A percentile compares a stretch with the other conserved stretches of the same genome.
phyloP scores from a whole-genome alignment of 1,139 yeast genomes.

The Lodderomyces pseudojiufengensis region DNA sequence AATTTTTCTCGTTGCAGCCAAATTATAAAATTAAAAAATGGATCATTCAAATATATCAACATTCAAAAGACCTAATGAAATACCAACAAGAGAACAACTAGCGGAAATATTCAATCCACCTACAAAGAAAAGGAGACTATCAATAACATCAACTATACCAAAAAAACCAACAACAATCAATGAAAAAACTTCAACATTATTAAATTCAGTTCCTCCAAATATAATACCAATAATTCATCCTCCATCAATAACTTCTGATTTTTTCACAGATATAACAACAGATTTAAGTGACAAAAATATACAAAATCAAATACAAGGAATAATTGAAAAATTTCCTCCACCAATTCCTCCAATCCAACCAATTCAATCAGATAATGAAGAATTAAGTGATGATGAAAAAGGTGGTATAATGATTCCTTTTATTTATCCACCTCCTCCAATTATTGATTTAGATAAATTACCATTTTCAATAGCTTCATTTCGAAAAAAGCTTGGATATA shows the following conservation, averaged over 20 bases:
- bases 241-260: conserved; percentile 30
- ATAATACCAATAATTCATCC: conserved; percentile 35
- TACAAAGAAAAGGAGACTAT: conserved; percentile 11
- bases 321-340: conserved; percentile 37
- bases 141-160: not conserved
- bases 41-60: conserved; percentile 11
- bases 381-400: conserved; percentile 6
- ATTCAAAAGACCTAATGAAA: conserved; percentile 11
- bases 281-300: conserved; percentile 17
- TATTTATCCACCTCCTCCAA: conserved; percentile 44
- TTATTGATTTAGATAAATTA: conserved; percentile 23
- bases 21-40: conserved; percentile 6
- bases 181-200: conserved; percentile 7
- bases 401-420: conserved; percentile 46
- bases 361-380: conserved; percentile 25
- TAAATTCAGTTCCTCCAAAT: conserved; percentile 36
- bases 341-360: conserved; percentile 44
- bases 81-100: conserved; percentile 14
- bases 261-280: conserved; percentile 33
- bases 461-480: conserved; percentile 21
- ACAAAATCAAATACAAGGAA: conserved; percentile 23
- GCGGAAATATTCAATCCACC: conserved; percentile 12
- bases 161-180: not conserved
- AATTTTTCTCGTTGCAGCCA: conserved; percentile 1
- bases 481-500: conserved; percentile 5